Conservation (phyloP, 257 asterid genomes). For the Coffea eugenioides region DNA sequence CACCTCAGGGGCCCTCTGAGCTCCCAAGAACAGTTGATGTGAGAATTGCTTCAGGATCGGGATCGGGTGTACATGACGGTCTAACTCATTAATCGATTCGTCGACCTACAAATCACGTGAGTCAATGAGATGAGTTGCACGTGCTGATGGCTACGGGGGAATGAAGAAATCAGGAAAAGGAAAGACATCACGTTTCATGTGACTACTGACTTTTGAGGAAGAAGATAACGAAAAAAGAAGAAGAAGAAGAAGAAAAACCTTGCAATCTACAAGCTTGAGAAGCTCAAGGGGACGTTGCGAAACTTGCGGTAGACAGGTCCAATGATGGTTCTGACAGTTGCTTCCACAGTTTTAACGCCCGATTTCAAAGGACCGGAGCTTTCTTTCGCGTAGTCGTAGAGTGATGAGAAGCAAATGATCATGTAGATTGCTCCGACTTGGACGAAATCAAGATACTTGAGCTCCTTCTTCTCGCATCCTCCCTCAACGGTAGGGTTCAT, state of each 20-base stretch:
- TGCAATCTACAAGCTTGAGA: constrained; percentile 65
- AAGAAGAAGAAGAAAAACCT: constrained; percentile 33
- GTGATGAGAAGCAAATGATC: constrained; percentile 49
- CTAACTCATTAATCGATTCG: constrained; percentile 42
- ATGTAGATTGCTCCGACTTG: constrained; percentile 47
- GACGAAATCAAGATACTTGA: constrained; percentile 67
- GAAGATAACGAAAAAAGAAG: background rate
- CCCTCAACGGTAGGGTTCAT: constrained; percentile 16
- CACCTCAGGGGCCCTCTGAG: constrained; percentile 48
- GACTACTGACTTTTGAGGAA: too few relatives aligned
- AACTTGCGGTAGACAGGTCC: constrained; percentile 70
- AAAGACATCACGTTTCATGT: background rate
- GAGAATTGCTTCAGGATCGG: constrained; percentile 37
- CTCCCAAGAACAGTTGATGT: constrained; percentile 34
- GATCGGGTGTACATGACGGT: constrained; percentile 48
- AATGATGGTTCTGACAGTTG: constrained; percentile 53
- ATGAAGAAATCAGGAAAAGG: background rate
- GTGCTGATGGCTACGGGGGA: background rate
- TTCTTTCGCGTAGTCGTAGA: constrained; percentile 67
- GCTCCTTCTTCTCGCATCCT: constrained; percentile 32
- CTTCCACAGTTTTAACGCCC: constrained; percentile 74
- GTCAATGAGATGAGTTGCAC: background rate
- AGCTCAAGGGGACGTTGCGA: constrained; percentile 53
- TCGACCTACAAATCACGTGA: constrained; percentile 48
- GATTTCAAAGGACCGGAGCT: constrained; percentile 73